phyloP scores from a whole-genome alignment of 2,329 filamentous ascomycete genomes.

The Sarocladium brachiariae region DNA sequence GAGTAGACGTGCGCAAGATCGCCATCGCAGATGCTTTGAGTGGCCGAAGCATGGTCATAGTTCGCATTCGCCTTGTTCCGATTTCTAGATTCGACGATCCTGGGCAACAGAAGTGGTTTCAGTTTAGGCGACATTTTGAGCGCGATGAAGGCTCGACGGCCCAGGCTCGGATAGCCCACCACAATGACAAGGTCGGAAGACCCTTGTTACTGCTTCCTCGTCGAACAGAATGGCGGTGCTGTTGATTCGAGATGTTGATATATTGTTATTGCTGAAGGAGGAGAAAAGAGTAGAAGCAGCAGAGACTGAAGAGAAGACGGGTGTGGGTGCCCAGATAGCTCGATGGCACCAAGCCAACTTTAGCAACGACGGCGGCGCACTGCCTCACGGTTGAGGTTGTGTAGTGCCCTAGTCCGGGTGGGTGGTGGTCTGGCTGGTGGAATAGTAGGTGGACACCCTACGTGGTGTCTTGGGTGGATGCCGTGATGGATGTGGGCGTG shows the following conservation, averaged over 20 bases:
- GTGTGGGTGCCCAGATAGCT: conserved; percentile 4
- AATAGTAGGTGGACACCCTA: conserved; percentile 1
- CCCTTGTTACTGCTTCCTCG: background rate
- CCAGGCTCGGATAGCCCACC: conserved; percentile 8
- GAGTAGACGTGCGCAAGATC: conserved; percentile 35
- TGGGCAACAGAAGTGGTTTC: conserved; percentile 47
- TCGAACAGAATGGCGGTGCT: background rate
- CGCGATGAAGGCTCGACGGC: background rate
- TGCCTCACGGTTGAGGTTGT: conserved; percentile 5
- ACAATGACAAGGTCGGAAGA: conserved; percentile 1
- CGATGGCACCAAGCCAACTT: background rate
- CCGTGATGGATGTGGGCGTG: conserved; percentile 4
- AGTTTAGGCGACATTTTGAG: conserved; percentile 39
- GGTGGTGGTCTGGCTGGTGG: background rate
- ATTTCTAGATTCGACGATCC: conserved; percentile 44
- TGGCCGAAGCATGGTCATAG: conserved; percentile 23
- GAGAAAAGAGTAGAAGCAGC: background rate
- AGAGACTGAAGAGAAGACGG: background rate
- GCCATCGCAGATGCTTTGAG: conserved; percentile 24
- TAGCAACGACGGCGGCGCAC: conserved; percentile 3
- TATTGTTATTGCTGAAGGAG: background rate
- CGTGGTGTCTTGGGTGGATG: background rate
- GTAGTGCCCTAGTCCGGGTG: conserved; percentile 3
- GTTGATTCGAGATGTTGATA: background rate
- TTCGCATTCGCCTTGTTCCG: conserved; percentile 30